Percentiles rank a stretch among this genome's conserved stretches.
Conservation (phyloP, 2,329 filamentous ascomycete species). For the Fusarium napiforme region DNA sequence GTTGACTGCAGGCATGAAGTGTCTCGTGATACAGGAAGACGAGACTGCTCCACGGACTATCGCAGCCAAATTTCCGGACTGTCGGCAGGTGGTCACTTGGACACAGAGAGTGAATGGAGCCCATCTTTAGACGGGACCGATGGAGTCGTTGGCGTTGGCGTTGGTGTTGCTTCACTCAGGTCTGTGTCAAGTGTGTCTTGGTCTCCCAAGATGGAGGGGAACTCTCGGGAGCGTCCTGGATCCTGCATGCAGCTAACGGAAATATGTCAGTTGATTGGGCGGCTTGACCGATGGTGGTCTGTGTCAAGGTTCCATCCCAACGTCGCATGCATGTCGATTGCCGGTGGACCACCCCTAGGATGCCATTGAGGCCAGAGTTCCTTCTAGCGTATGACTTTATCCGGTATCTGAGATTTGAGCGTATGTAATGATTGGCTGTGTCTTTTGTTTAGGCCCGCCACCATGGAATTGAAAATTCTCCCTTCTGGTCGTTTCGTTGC, state of each 20-base stretch:
- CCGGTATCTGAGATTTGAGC: conserved; percentile 10
- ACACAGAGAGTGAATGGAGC: conserved; percentile 21
- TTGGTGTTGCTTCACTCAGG: neutral
- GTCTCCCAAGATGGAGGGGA: neutral
- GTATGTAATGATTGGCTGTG: conserved; percentile 34
- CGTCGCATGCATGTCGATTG: conserved; percentile 34
- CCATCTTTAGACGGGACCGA: conserved; percentile 24
- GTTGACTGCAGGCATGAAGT: conserved; percentile 1
- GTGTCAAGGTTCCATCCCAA: conserved; percentile 7
- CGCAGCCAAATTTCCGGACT: conserved; percentile 27
- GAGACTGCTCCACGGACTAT: conserved; percentile 19
- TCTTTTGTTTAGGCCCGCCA: conserved; percentile 24
- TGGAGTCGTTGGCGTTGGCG: conserved; percentile 4
- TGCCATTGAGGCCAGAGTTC: conserved; percentile 16
- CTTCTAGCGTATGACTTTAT: conserved; percentile 39
- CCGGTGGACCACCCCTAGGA: conserved; percentile 24
- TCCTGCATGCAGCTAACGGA: conserved; percentile 39
- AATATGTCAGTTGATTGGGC: conserved; percentile 37
- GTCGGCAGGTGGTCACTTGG: conserved; percentile 34
- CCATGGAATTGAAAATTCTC: conserved; percentile 40
- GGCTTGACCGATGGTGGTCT: conserved; percentile 23
- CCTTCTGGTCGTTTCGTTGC: conserved; percentile 6
- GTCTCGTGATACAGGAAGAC: conserved; percentile 27
- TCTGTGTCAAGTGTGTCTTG: neutral
- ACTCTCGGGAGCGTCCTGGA: conserved; percentile 32